Evolutionary conservation across 2,329 filamentous ascomycete genomes (phyloP).

Genomic region (Colletotrichum salicis): DNA sequence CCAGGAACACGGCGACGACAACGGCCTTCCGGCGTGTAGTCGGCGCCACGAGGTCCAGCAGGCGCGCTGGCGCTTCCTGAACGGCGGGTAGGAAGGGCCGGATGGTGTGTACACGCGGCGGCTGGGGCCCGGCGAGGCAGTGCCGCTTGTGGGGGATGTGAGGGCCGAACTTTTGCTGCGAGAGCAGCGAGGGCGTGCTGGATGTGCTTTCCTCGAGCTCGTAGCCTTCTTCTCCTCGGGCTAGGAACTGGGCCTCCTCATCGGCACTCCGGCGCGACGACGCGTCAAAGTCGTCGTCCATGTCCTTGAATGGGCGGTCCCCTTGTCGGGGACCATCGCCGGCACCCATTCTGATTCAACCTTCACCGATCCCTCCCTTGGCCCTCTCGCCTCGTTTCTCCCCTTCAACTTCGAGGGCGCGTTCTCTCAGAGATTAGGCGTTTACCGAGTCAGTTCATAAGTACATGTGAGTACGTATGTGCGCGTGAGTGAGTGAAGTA

Average conservation of each 20-base stretch:
- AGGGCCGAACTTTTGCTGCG: conserved; percentile 26
- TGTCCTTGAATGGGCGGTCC: conserved; percentile 30
- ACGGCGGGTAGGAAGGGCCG: conserved; percentile 22
- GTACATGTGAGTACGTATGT: not conserved
- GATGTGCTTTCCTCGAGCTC: conserved; percentile 27
- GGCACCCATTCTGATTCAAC: not conserved
- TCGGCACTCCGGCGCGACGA: conserved; percentile 8
- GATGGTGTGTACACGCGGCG: conserved; percentile 20
- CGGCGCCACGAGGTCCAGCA: conserved; percentile 24
- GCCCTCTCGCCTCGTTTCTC: not conserved
- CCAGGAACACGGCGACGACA: conserved; percentile 24
- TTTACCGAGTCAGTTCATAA: not conserved
- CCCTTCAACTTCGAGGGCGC: not conserved
- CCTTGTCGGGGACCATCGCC: conserved; percentile 15
- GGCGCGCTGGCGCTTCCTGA: conserved; percentile 19
- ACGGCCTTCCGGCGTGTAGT: conserved; percentile 21
- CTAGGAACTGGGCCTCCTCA: conserved; percentile 22
- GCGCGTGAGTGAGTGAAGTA: not conserved
- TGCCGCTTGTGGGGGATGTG: conserved; percentile 14
- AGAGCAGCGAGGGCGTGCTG: conserved; percentile 16
- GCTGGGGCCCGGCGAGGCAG: conserved; percentile 26
- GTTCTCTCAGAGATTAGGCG: not conserved
- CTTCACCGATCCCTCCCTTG: not conserved
- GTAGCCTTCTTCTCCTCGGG: conserved; percentile 22
- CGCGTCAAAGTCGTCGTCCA: conserved; percentile 9